Percentiles rank a stretch among this genome's conserved stretches.
These are phyloP conservation scores for Panicum virgatum DNA, from an alignment of 202 grass and related monocot species.

Conservation along the genomic window DNA sequence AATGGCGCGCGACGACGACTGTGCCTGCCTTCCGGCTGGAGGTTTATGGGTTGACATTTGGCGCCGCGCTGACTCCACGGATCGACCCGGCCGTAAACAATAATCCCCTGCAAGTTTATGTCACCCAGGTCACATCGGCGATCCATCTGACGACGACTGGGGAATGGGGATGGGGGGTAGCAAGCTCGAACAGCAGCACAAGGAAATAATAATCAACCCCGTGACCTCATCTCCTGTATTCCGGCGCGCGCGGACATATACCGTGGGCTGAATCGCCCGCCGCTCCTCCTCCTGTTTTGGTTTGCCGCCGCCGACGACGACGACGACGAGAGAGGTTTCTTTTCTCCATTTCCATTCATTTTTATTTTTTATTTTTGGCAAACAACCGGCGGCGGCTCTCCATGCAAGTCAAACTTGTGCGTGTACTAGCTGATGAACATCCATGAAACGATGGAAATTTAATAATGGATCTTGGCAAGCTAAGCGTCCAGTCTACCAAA, in stretches of 20 bases:
- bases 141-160: neutral
- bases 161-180: neutral
- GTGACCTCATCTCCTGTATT: slow-evolving; percentile 35
- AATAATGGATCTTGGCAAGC: too few species aligned
- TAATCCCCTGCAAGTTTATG: neutral
- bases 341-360: too few species aligned
- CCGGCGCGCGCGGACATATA: neutral
- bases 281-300: slow-evolving; percentile 30
- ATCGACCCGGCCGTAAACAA: neutral
- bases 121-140: slow-evolving; percentile 9
- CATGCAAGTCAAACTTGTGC: too few species aligned
- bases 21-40: slow-evolving; percentile 6
- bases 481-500: too few species aligned
- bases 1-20: neutral
- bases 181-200: neutral
- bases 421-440: too few species aligned
- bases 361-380: too few species aligned
- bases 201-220: neutral
- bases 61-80: slow-evolving; percentile 14
- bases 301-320: neutral
- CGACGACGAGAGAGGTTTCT: too few species aligned
- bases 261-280: neutral
- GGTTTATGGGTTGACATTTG: slow-evolving; percentile 31
- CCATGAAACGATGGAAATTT: too few species aligned
- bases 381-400: too few species aligned